Evolutionary conservation across 1,284 basidiomycete genomes (phyloP), one percentile per base, ranked within the genome.

Genomic region (Pterulicium gracile): DNA sequence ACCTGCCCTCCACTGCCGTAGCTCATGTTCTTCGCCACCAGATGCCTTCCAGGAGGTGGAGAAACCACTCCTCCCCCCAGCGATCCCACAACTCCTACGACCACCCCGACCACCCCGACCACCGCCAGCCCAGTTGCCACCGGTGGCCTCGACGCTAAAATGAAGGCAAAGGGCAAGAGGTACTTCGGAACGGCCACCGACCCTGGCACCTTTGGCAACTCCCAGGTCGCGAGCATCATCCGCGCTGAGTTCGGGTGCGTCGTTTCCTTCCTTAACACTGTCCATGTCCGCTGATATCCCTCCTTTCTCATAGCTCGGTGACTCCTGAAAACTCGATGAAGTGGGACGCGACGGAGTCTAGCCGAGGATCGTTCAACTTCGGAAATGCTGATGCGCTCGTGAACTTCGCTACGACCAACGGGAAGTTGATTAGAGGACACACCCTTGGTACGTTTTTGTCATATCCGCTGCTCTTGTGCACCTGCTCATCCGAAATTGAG

Each of bases 381-480:
- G 55, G 58, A 17, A 60, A 60, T 12, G 52, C 67, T 10, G 72
- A 73, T 51, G 57, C 58, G 22, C 61, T 73, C 22, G 69, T 72
- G 47, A 67, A 69, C 55, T 72, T 67, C 59, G 72, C 72, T 17
- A 58, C 60, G 4, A 60, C 64, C 40, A 70, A 73, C 52, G 64
- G 65, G 27, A 68, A 72, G 54, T 49, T 67, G 49, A 62, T 73
- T 47, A 68, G 72, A 50, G 72, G 69, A 5, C 70, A 73, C 55
- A 73, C 70, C 10, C 59, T 73, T 18, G 62, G 63, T 65, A 48
- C 21, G 51, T 39, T 3, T n/a, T n/a, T n/a, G n/a, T n/a, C 17
- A 20, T 14, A 35, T 21, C 24, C 13, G 1, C 48, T 18, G 5
- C 22, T 44, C 2, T 10, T 15, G 3, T 14, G 5, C 18, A 4